Evolutionary conservation across 2,329 filamentous ascomycete species (phyloP), one percentile per base, ranked within the genome.

Genomic region (Fusarium continuum): DNA sequence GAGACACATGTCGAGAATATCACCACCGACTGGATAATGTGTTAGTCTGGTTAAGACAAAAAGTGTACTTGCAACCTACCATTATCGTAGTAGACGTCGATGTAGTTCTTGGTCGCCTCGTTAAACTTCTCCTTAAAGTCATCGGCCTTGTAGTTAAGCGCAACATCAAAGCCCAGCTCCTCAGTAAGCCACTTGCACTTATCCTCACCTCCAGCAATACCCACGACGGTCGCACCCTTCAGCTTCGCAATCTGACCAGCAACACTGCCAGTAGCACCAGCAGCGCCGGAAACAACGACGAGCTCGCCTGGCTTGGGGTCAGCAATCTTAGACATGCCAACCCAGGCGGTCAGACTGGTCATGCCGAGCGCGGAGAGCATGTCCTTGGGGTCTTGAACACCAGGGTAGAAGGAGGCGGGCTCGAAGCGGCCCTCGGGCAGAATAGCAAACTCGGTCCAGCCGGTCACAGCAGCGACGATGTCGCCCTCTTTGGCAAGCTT

Each of bases 221-320:
- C 89, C 19, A 90, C 75, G 11, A 91, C 85, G 4, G 81, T 67
- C 41, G 78, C 77, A 11, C 89, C 91, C 74, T 87, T 86, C 48
- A 92, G 77, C 79, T 91, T 92, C 16, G 90, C 89, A 65, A 93
- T 91, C 77, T 94, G 91, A 1, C 89, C 90, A 0, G 86, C 91
- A 2, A 93, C 85, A 70, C 85, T 89, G 2, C 91, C 91, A 0
- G 91, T 93, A 0, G 91, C 91, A 3, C 91, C 91, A 0, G 91
- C 91, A 2, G 91, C 91, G 7, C 90, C 91, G 8, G 87, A 90
- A 0, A 94, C 88, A 8, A 93, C 89, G 2, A 94, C 90, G 5
- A 89, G 87, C 64, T 93, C 89, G 5, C 90, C 90, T 3, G 83
- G 75, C 74, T 88, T 86, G 34, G 89, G 85, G 51, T 89, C 78